Evolutionary conservation across 169 alveolate species (phyloP), one percentile per base, ranked within the genome.

Genomic region (Plasmodium gallinaceum): DNA sequence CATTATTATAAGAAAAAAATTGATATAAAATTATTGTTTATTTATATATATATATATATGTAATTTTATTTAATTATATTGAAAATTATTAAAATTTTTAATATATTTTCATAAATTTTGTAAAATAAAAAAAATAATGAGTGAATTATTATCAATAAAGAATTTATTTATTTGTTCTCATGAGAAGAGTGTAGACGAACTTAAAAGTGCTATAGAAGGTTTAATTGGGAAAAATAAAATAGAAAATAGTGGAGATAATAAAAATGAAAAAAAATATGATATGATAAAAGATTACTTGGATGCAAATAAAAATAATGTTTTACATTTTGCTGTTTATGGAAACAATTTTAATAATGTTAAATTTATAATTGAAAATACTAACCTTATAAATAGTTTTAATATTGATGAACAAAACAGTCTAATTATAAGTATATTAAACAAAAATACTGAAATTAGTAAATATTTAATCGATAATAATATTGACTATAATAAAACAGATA

Each of bases 241-340:
- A 2, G 66, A 62, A 68, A 51, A 46, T 16, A 42, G 22, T 6
- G 22, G 24, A 52, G 18, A n/a, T 4, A n/a, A 7, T 6, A 18
- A 62, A 14, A 45, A 68, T 22, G 76, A 68, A 18, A 66, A 51
- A 54, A 80, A 68, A 60, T 80, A 80, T 37, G 71, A 80, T 12
- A 80, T 80, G 62, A 65, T 80, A 37, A 54, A 80, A 60, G 90
- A 80, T 42, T 80, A 80, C 43, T 12, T 69, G 74, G 90, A 80
- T 61, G 90, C 90, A 18, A 80, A 80, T 26, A 80, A 68, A 58
- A 80, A 80, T 32, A 80, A 80, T 32, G 14, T 80, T 7, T 61
- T 80, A 45, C 90, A 80, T 68, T 80, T 80, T 68, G 90, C 90
- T 51, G 54, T 80, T 18, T 80, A 80, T 46, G 90, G 90, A 68